Evolutionary conservation across 306 rosid species (phyloP), one percentile per base, ranked within the genome.

Genomic region (Benincasa hispida): DNA sequence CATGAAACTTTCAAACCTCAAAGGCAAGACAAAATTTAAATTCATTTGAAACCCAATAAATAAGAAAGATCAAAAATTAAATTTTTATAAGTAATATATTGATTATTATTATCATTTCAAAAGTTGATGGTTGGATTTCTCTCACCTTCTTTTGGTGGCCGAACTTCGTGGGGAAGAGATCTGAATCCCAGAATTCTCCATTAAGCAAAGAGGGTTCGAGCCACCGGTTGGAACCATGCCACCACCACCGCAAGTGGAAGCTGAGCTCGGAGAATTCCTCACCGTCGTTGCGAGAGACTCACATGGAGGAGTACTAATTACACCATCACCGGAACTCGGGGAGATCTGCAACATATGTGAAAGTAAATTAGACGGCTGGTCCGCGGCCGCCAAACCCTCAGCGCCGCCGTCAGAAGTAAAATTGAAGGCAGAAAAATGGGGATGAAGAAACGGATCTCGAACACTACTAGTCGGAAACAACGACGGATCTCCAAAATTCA

Each of bases 291-390:
- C 17, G 51, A 15, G 3, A 7, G 73, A n/a, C 19, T 66, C 73
- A 21, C 72, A 35, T n/a, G 74, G 54, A 37, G 27, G 54, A 62
- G 69, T 17, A 32, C 24, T 62, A 32, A 62, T 68, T 39, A 41
- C 55, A 68, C 74, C 74, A 5, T 5, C 74, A 41, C 56, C 74
- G 41, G 85, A 55, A 79, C 76, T 80, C 12, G 96, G 93, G 68
- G 95, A 89, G 93, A 93, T 93, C 97, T 93, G 96, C 86, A 89
- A 87, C 91, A 91, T 86, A 48, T 88, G 80, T 5, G 98, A 91
- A 82, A 93, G 90, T 82, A 86, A 86, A 81, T 87, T 88, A 37
- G 81, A 78, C 41, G 89, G 83, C 73, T 80, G 53, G 42, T 61
- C 82, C 37, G 48, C 74, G 32, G 78, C 77, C 27, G 74, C 78